Percentiles rank a stretch among this genome's conserved stretches.
Conservation (phyloP, 1,284 basidiomycete species). For the Cryptococcus sp. region DNA sequence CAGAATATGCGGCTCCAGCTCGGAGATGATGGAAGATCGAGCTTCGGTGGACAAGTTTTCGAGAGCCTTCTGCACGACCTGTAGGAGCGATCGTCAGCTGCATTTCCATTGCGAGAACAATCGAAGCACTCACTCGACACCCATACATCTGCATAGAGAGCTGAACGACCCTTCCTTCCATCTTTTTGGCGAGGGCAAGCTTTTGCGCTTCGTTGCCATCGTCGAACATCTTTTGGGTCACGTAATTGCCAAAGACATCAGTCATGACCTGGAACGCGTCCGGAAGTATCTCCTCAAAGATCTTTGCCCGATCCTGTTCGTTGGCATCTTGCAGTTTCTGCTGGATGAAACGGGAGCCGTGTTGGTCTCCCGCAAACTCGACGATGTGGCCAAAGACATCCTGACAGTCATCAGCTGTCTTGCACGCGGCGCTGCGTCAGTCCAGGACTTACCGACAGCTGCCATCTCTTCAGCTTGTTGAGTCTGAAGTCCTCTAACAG, state of each 20-base stretch:
- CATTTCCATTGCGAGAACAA: not conserved
- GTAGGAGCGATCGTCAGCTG: not conserved
- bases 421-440: not conserved
- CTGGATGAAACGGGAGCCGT: conserved; percentile 88
- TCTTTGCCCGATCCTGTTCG: conserved; percentile 71
- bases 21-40: conserved; percentile 71
- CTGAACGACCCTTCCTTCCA: conserved; percentile 76
- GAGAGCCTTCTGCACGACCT: conserved; percentile 66
- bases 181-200: conserved; percentile 66
- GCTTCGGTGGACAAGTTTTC: conserved; percentile 77
- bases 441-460: conserved; percentile 63
- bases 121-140: conserved; percentile 57
- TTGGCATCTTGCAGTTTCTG: conserved; percentile 75
- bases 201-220: conserved; percentile 78
- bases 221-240: conserved; percentile 94
- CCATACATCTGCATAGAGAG: conserved; percentile 94
- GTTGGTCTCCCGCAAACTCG: conserved; percentile 93
- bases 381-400: conserved; percentile 84
- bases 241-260: conserved; percentile 97
- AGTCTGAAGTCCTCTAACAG: conserved; percentile 78
- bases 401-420: conserved; percentile 13
- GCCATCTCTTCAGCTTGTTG: conserved; percentile 75
- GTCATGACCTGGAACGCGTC: conserved; percentile 78
- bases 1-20: conserved; percentile 79
- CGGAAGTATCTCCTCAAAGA: conserved; percentile 92